These are phyloP conservation scores for Cladosporium austrohemisphaericum DNA, from an alignment of 2,329 filamentous ascomycete species.

Conservation along the genomic window DNA sequence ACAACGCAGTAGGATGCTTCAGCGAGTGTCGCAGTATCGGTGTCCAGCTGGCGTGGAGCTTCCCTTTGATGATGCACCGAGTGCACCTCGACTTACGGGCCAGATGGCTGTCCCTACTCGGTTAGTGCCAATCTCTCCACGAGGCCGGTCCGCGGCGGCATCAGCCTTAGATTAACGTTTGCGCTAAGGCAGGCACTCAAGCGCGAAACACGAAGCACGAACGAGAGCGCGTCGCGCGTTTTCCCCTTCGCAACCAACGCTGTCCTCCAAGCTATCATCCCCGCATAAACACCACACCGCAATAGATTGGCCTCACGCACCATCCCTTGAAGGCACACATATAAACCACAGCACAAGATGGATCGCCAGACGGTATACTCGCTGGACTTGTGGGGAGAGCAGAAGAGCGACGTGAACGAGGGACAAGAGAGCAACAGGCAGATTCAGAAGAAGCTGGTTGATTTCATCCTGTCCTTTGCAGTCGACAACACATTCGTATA, in stretches of 20 bases:
- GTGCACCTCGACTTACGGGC: no score
- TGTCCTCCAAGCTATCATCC: neutral
- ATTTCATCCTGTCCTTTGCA: constrained; percentile 90
- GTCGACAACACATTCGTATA: constrained; percentile 95
- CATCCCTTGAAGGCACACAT: neutral
- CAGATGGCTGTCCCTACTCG: no score
- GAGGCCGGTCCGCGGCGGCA: no score
- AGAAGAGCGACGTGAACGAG: constrained; percentile 23
- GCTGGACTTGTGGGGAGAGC: constrained; percentile 66
- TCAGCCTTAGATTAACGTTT: no score
- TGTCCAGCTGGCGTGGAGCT: no score
- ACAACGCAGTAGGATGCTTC: neutral
- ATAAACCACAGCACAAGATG: constrained; percentile 51
- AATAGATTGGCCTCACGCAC: neutral
- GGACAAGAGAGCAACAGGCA: constrained; percentile 39
- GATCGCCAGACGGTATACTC: constrained; percentile 86
- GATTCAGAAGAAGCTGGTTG: constrained; percentile 74
- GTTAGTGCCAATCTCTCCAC: no score
- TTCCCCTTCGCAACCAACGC: constrained; percentile 7
- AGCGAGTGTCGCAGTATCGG: no score
- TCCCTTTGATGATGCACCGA: no score
- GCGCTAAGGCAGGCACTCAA: constrained; percentile 14
- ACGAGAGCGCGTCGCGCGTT: neutral
- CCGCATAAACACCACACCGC: neutral
- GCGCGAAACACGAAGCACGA: neutral